A percentile compares a stretch with the other conserved stretches of the same genome.
These are phyloP conservation scores for Aphanomyces astaci DNA, from an alignment of 352 stramenopile species.

Conservation along the genomic window DNA sequence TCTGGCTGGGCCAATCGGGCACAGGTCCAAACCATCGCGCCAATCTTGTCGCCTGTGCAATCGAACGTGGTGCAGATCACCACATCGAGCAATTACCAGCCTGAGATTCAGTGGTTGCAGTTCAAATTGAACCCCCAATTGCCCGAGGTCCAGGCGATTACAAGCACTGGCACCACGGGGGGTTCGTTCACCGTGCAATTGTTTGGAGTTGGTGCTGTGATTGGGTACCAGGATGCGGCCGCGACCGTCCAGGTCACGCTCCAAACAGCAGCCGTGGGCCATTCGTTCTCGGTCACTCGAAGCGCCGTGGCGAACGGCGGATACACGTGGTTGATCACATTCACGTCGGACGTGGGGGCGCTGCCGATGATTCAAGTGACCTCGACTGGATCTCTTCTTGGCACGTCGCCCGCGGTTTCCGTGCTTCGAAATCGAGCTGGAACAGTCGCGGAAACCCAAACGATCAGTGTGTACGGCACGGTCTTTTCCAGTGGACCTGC, in stretches of 20 bases:
- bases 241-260: conserved; percentile 17
- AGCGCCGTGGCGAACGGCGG: background rate
- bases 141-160: conserved; percentile 29
- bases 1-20: conserved; percentile 32
- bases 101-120: conserved; percentile 28
- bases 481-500: conserved; percentile 1
- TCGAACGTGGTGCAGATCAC: conserved; percentile 23
- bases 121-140: conserved; percentile 21
- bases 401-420: background rate
- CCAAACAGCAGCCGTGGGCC: conserved; percentile 17
- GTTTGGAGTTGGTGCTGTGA: conserved; percentile 24
- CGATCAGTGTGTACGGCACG: conserved; percentile 23
- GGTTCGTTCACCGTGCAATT: conserved; percentile 29
- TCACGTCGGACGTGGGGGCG: conserved; percentile 15
- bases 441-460: conserved; percentile 26
- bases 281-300: conserved; percentile 22
- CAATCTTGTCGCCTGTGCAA: conserved; percentile 23
- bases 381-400: background rate
- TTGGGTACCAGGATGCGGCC: conserved; percentile 20
- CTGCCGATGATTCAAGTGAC: conserved; percentile 16
- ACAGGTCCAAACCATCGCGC: conserved; percentile 30
- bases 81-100: conserved; percentile 25
- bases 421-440: conserved; percentile 21
- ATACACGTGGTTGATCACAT: conserved; percentile 27
- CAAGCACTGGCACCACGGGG: conserved; percentile 16